phyloP scores from a whole-genome alignment of 1,139 yeast genomes.

The Trichomonascaceae sp. region DNA sequence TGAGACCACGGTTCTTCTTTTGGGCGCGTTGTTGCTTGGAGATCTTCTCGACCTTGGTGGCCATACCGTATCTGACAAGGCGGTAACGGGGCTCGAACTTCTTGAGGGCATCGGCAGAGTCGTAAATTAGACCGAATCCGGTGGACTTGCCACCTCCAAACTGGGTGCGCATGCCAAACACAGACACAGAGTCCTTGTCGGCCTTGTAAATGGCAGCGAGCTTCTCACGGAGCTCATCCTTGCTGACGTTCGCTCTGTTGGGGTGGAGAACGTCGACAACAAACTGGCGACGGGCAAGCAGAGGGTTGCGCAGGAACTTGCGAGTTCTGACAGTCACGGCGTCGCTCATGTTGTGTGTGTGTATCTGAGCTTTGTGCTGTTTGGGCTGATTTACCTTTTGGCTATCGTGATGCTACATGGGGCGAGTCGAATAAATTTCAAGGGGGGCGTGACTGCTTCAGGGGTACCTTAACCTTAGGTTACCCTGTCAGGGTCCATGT shows the following conservation, averaged over 20 bases:
- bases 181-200: conserved; percentile 97
- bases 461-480: no score
- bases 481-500: no score
- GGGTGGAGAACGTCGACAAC: conserved; percentile 99
- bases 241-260: conserved; percentile 98
- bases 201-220: conserved; percentile 94
- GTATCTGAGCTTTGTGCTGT: no score
- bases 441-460: no score
- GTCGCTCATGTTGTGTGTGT: conserved; percentile 63
- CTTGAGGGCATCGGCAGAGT: conserved; percentile 95
- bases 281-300: conserved; percentile 98
- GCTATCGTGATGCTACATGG: no score
- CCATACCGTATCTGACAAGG: conserved; percentile 98
- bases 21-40: conserved; percentile 99
- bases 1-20: conserved; percentile 99
- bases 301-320: conserved; percentile 99
- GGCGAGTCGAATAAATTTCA: no score
- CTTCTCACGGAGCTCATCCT: conserved; percentile 98
- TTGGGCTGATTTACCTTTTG: no score
- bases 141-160: conserved; percentile 99
- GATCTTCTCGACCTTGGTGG: conserved; percentile 89
- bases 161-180: conserved; percentile 98
- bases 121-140: conserved; percentile 98
- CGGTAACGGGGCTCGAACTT: conserved; percentile 99
- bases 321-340: conserved; percentile 99